Evolutionary conservation across 306 rosid genomes (phyloP).

Genomic region (Dryas octopetala): DNA sequence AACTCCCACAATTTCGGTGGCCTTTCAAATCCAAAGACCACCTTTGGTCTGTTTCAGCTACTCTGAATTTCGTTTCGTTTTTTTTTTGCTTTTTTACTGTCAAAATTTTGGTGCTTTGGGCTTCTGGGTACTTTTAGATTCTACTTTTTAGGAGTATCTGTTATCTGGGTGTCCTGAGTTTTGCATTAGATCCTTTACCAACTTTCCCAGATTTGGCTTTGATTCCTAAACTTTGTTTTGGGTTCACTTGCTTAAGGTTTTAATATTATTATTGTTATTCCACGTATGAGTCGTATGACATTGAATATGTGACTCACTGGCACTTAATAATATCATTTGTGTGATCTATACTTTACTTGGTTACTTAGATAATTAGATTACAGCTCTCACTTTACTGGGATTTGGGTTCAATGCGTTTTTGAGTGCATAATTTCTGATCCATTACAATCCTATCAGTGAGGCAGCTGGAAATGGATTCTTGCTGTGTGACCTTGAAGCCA

Average conservation of each 20-base stretch:
- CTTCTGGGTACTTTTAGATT: constrained; percentile 17
- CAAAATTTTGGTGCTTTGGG: not conserved
- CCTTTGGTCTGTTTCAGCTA: not conserved
- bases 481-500: constrained; percentile 48
- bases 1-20: not conserved
- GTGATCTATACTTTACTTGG: constrained; percentile 38
- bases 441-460: constrained; percentile 22
- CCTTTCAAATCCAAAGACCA: not conserved
- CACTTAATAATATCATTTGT: not conserved
- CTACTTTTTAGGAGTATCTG: constrained; percentile 16
- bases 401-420: constrained; percentile 27
- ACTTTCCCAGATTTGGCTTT: constrained; percentile 5
- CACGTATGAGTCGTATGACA: constrained; percentile 4
- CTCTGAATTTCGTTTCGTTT: not conserved
- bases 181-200: constrained; percentile 4
- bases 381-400: constrained; percentile 24
- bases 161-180: constrained; percentile 18
- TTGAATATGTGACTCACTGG: constrained; percentile 26
- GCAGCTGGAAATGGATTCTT: constrained; percentile 55
- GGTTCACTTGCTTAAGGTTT: constrained; percentile 9
- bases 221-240: constrained; percentile 1
- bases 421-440: constrained; percentile 24
- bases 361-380: constrained; percentile 13
- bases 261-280: constrained; percentile 13
- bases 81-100: not conserved